Evolutionary conservation across 2,329 filamentous ascomycete species (phyloP).

Genomic region (Calycina herbarum): DNA sequence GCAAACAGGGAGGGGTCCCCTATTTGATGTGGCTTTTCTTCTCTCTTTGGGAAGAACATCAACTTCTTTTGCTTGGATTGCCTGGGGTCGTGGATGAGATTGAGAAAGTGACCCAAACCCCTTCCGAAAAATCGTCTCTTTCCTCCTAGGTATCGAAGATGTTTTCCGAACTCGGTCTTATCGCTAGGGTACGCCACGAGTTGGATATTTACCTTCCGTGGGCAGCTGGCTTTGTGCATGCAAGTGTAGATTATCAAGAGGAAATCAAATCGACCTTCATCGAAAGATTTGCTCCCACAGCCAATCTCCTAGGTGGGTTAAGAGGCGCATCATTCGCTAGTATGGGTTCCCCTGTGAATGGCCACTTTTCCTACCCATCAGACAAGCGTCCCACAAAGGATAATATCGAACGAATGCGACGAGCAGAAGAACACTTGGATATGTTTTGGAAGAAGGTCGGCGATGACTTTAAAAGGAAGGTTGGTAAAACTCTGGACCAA

Average conservation of each 20-base stretch:
- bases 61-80: constrained; percentile 13
- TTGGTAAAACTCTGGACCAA: constrained; percentile 21
- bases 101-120: constrained; percentile 21
- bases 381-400: constrained; percentile 48
- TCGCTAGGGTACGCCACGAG: constrained; percentile 20
- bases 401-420: constrained; percentile 45
- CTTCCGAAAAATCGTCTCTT: constrained; percentile 22
- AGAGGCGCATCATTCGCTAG: constrained; percentile 2
- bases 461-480: constrained; percentile 7
- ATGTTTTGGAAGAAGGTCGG: constrained; percentile 46
- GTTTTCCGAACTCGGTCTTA: constrained; percentile 23
- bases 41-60: constrained; percentile 18
- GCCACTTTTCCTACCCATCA: constrained; percentile 44
- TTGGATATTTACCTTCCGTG: constrained; percentile 28
- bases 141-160: constrained; percentile 22
- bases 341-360: constrained; percentile 18
- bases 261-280: not conserved
- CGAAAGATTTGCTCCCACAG: not conserved
- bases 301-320: not conserved
- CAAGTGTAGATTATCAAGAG: not conserved
- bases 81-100: constrained; percentile 26
- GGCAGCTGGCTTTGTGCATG: constrained; percentile 20
- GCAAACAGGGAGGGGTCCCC: not conserved
- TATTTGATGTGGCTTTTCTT: constrained; percentile 20
- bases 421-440: constrained; percentile 50